Evolutionary conservation across 495 filamentous ascomycete species (phyloP), one percentile per base, ranked within the genome.

Genomic region (Cudoniella acicularis): DNA sequence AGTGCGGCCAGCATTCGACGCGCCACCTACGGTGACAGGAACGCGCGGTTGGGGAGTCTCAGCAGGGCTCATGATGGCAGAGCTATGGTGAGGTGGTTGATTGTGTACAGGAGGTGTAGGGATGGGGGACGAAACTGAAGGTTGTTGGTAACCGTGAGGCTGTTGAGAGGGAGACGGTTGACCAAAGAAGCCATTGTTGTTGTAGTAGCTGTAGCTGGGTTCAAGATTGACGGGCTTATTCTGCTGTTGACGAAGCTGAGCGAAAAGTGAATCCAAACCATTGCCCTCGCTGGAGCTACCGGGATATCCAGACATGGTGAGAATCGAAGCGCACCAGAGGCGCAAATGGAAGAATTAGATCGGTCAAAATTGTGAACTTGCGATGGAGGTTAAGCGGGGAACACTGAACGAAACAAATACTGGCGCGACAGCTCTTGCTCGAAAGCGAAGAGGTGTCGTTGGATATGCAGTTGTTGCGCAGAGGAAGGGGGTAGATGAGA

Each of bases 1-100:
- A 52, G 78, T 86, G 77, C 83, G 68, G 26, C 89, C 78, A 52
- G 81, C 72, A 54, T 83, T 77, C 64, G 74, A 65, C 58, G 75
- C 54, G 67, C 68, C 51, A 60, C 61, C 55, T 54, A 53, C 48
- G 58, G 71, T 48, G 54, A 67, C 42, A 10, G 73, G 68, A 24
- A 55, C 46, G n/a, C 56, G 62, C 56, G 50, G 67, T 49, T 67
- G 75, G 49, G 73, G 75, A 51, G 73, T 76, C 60, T 71, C 71
- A 61, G 75, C 68, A 8, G 77, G 79, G 61, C 78, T 81, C 43
- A 79, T 64, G 53, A 79, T 73, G 54, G 80, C 75, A 40, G 79
- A 81, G 47, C 67, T 71, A 67, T 81, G 75, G 51, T 72, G 75
- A 54, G 77, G 76, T 27, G 59, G 63, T 22, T 73, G 74, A 30